Base-by-base conservation (phyloP, 495 filamentous ascomycete genomes). In the Penicillium flavigenum region DNA sequence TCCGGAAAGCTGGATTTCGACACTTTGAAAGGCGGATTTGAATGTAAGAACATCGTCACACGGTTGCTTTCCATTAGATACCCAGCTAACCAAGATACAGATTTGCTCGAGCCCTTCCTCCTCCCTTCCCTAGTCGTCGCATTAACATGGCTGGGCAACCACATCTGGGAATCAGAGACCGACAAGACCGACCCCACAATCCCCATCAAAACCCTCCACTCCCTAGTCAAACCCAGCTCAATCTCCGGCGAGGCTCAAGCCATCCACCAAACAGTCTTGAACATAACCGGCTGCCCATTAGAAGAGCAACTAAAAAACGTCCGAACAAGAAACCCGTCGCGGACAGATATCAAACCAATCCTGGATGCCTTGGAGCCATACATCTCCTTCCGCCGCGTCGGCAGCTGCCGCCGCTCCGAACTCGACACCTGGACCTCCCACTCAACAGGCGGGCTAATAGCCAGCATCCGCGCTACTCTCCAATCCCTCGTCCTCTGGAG, bases 81-180 rank as follows among this genome's bases (percentile, higher is more conserved):
- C 19, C 26, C 59, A 5, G 47, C 56, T 61, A 47, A 63, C 47
- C 27, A 32, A 57, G 14, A 45, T 14, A 17, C 46, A 91, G 87
- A 93, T 69, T 76, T 98, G 2, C 86, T 96, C 29, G 91, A 96
- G 56, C 87, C 91, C 0, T 95, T 97, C 56, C 78, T 98, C 2
- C 79, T 98, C 16, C 92, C 94, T 2, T 93, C 92, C 11, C 80
- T 98, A 9, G 84, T 96, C 10, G 81, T 87, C 3, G 92, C 88
- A 2, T 77, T 98, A 31, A 81, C 81, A 3, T 96, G 89, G 84
- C 83, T 98, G 39, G 82, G 87, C 0, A 86, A 88, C 45, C 85
- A 89, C 61, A 83, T 96, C n/a, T 92, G 90, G 87, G 86, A 86
- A 67, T 76, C 69, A 0, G 78, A 79, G 57, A 65, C 77, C 27